Conservation (phyloP, 2,329 filamentous ascomycete genomes). For the Magnaporthales sp. region DNA sequence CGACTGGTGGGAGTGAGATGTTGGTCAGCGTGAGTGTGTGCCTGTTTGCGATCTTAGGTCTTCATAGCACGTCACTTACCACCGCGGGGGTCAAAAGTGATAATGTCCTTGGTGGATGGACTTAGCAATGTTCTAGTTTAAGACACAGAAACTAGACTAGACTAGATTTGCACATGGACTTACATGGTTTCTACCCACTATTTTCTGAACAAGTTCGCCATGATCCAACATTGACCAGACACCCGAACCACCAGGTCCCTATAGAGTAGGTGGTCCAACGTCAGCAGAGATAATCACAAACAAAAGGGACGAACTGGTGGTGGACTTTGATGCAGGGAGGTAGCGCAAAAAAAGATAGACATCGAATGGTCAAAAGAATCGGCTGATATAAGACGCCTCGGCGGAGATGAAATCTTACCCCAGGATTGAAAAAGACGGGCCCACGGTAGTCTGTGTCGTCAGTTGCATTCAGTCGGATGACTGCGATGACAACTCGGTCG, state of each 20-base stretch:
- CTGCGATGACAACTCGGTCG: conserved; percentile 23
- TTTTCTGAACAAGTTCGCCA: conserved; percentile 27
- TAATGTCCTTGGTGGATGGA: conserved; percentile 27
- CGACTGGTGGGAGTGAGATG: conserved; percentile 21
- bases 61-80: conserved; percentile 15
- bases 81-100: conserved; percentile 43
- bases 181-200: conserved; percentile 37
- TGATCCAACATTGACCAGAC: conserved; percentile 25
- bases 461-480: conserved; percentile 27
- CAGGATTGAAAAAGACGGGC: conserved; percentile 30
- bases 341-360: neutral
- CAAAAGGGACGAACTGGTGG: neutral
- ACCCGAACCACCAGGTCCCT: conserved; percentile 41
- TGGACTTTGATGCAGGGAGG: too few relatives aligned
- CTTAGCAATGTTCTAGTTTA: neutral
- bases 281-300: too few relatives aligned
- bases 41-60: too few relatives aligned
- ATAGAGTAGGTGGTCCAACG: neutral
- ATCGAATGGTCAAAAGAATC: neutral
- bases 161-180: conserved; percentile 11
- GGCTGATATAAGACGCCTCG: neutral
- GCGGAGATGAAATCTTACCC: conserved; percentile 13
- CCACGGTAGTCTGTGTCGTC: conserved; percentile 18
- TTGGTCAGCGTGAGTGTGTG: neutral
- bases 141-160: too few relatives aligned